phyloP scores from a whole-genome alignment of 257 asterid genomes.

The Schizonepeta tenuifolia region DNA sequence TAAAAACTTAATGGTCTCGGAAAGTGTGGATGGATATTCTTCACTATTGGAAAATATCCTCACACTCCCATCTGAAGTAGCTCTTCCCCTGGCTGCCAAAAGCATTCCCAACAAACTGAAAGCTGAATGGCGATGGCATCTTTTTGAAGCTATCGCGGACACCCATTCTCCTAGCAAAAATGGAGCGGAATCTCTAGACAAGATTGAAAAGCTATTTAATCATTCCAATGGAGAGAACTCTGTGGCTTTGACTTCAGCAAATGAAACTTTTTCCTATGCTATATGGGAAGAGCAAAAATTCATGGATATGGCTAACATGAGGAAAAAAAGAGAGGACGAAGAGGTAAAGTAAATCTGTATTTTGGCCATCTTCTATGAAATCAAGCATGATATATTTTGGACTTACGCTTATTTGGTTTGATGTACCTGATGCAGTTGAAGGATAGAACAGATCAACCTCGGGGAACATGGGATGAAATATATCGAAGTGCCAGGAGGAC shows the following conservation, averaged over 20 bases:
- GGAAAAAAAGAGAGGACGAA: conserved; percentile 84
- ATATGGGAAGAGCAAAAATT: conserved; percentile 90
- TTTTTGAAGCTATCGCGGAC: conserved; percentile 50
- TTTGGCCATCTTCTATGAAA: conserved; percentile 25
- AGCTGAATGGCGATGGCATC: conserved; percentile 78
- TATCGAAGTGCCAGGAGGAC: conserved; percentile 78
- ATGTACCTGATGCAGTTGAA: conserved; percentile 65
- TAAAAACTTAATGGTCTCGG: conserved; percentile 81
- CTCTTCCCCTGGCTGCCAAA: conserved; percentile 48
- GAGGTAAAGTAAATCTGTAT: conserved; percentile 53
- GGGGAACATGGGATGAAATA: conserved; percentile 93
- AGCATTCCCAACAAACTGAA: conserved; percentile 58
- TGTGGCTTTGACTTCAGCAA: conserved; percentile 31
- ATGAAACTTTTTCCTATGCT: conserved; percentile 55
- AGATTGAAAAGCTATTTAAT: conserved; percentile 63
- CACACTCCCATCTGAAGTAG: conserved; percentile 80
- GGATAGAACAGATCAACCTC: conserved; percentile 87
- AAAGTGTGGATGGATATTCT: conserved; percentile 79
- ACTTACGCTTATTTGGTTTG: conserved; percentile 8
- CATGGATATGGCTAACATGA: conserved; percentile 54
- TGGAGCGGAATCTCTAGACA: conserved; percentile 39
- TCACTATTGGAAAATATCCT: conserved; percentile 71
- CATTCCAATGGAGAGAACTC: conserved; percentile 47
- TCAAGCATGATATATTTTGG: conserved; percentile 14
- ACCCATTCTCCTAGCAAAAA: conserved; percentile 37